Evolutionary conservation across 805 yeast species (phyloP).

Genomic region (Debaryomyces hansenii): DNA sequence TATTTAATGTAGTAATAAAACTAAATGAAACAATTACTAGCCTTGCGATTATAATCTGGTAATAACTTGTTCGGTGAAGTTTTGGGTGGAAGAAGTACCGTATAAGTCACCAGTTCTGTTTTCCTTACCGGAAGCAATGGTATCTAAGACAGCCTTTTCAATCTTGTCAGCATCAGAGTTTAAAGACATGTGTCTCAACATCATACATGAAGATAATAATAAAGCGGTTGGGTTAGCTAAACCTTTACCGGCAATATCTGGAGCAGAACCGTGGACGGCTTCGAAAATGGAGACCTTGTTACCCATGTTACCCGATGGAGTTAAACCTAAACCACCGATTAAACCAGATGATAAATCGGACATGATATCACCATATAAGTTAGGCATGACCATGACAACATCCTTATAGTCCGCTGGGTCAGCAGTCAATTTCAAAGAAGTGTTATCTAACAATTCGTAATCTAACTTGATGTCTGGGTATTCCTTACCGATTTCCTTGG

Average conservation of each 20-base stretch:
- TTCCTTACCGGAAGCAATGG: constrained; percentile 94
- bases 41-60: constrained; percentile 52
- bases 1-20: constrained; percentile 1
- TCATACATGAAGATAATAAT: constrained; percentile 94
- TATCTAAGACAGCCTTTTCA: constrained; percentile 80
- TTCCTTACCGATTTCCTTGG: constrained; percentile 84
- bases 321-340: constrained; percentile 97
- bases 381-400: constrained; percentile 97
- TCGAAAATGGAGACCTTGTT: constrained; percentile 96
- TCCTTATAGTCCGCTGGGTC: constrained; percentile 87
- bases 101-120: constrained; percentile 96
- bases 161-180: constrained; percentile 77
- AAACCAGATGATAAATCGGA: constrained; percentile 97
- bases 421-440: constrained; percentile 84
- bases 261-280: constrained; percentile 99
- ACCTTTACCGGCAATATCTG: constrained; percentile 98
- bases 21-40: constrained; percentile 1
- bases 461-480: constrained; percentile 86
- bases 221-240: constrained; percentile 98
- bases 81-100: constrained; percentile 86
- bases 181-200: constrained; percentile 98
- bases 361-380: constrained; percentile 98
- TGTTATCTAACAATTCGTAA: constrained; percentile 91
- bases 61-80: constrained; percentile 91
- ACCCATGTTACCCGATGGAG: constrained; percentile 99